phyloP scores from a whole-genome alignment of 441 rosid species.

The Euphorbia schlechtendalii region DNA sequence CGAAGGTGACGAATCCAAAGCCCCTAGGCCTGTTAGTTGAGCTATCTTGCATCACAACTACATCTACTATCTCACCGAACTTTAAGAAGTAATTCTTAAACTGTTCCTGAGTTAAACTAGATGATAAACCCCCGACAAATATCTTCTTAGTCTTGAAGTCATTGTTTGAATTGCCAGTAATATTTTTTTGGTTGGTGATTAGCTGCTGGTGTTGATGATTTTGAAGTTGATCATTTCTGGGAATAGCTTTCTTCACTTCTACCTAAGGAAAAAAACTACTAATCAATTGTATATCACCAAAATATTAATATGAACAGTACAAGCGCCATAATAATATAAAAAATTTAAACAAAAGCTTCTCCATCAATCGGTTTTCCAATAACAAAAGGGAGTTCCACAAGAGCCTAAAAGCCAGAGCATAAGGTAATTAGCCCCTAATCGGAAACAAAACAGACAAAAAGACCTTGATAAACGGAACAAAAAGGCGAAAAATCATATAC shows the following conservation, averaged over 20 bases:
- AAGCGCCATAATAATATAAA: neutral
- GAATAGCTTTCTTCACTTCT: conserved; percentile 59
- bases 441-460: too few species aligned
- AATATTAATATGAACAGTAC: neutral
- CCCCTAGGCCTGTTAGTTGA: conserved; percentile 69
- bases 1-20: conserved; percentile 76
- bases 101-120: conserved; percentile 54
- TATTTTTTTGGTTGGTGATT: conserved; percentile 19
- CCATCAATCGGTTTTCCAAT: too few species aligned
- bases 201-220: conserved; percentile 27
- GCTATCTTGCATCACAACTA: conserved; percentile 73
- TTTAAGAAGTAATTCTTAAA: conserved; percentile 65
- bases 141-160: conserved; percentile 52
- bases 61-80: conserved; percentile 66
- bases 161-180: conserved; percentile 20
- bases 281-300: conserved; percentile 13
- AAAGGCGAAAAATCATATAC: neutral
- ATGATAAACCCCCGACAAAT: conserved; percentile 77
- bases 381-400: too few species aligned
- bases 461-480: neutral
- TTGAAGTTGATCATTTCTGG: conserved; percentile 32
- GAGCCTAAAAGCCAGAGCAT: too few species aligned
- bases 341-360: too few species aligned
- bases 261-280: conserved; percentile 36
- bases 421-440: too few species aligned